Base-by-base conservation (phyloP, 2,329 filamentous ascomycete species). In the Aspergillus sp. region DNA sequence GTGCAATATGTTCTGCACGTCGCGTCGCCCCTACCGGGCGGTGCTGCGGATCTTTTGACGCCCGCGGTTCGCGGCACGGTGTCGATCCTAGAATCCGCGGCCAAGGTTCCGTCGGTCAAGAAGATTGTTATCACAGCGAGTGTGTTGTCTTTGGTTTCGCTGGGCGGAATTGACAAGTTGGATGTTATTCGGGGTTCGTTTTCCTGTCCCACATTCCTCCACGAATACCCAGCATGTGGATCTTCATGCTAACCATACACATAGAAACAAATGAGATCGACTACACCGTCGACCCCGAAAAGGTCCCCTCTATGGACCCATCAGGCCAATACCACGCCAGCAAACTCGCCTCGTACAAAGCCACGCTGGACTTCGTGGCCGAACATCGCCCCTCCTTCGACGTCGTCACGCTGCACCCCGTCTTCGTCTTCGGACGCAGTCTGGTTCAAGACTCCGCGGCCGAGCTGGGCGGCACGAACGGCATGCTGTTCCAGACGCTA, bases 1-100 rank as follows among this genome's bases (percentile, higher is more conserved):
- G 65, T 67, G 1, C 57, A 67, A 4, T 64, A 61, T 49, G 49
- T 68, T 22, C 50, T 69, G 39, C 68, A 69, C 45, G 39, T 69
- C 16, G 67, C 67, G 2, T 67, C 65, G 2, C 68, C 67, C 1
- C 36, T 64, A 22, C 53, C 63, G 4, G 57, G 55, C 1, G 49
- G 11, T 1, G 61, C 60, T 5, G 20, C 56, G 12, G 56, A 64
- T 42, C 49, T 61, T 10, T 2, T 63, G 6, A 49, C 52, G 1
- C 61, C 61, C 0, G 61, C 61, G 0, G 59, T 54, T 29, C 22
- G 29, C 24, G 58, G 56, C 4, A 63, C 61, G 0, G n/a, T 52
- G 3, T 52, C 51, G 0, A 54, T 63, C 0, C 29, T 63, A 0
- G 57, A 61, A 14, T 51, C 58, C 2, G 58, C 56, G 12, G 9